Percentiles rank a stretch among this genome's conserved stretches.
phyloP scores from a whole-genome alignment of 2,329 filamentous ascomycete species.

The Colletotrichum orchidophilum region DNA sequence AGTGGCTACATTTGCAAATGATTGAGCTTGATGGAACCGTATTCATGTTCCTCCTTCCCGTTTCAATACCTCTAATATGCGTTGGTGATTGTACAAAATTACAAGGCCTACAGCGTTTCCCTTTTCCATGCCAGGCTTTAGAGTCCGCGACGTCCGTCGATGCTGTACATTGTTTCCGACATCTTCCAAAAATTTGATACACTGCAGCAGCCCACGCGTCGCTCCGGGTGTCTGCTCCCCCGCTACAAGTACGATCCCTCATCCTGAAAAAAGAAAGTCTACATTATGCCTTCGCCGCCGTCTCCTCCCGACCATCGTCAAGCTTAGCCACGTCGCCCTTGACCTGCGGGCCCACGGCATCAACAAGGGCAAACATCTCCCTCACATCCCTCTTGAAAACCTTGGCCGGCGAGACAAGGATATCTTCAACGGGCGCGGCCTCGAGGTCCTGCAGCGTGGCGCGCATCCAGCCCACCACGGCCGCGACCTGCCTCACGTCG shows the following conservation, averaged over 20 bases:
- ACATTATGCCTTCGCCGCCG: conserved; percentile 35
- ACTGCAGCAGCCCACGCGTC: not conserved
- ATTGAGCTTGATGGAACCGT: not conserved
- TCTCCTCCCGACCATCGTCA: conserved; percentile 9
- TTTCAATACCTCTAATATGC: not conserved
- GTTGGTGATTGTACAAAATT: conserved; percentile 37
- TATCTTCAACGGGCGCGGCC: conserved; percentile 55
- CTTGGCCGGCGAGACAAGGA: conserved; percentile 47
- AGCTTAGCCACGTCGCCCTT: conserved; percentile 24
- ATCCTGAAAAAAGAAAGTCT: too few species aligned
- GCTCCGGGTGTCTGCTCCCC: not conserved
- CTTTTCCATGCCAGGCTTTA: not conserved
- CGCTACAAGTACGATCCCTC: conserved; percentile 4
- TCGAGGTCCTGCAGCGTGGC: conserved; percentile 58
- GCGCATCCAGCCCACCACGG: conserved; percentile 67
- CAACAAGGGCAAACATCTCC: conserved; percentile 49
- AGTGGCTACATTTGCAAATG: not conserved
- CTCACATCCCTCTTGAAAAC: conserved; percentile 55
- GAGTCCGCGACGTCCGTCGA: not conserved
- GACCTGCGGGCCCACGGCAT: conserved; percentile 39
- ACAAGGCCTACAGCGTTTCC: conserved; percentile 32
- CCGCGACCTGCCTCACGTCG: conserved; percentile 60
- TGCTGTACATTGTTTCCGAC: not conserved
- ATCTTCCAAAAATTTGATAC: not conserved
- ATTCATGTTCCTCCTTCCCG: not conserved